Conservation (phyloP, 1,139 yeast species). For the Blastobotrys ciferrii region DNA sequence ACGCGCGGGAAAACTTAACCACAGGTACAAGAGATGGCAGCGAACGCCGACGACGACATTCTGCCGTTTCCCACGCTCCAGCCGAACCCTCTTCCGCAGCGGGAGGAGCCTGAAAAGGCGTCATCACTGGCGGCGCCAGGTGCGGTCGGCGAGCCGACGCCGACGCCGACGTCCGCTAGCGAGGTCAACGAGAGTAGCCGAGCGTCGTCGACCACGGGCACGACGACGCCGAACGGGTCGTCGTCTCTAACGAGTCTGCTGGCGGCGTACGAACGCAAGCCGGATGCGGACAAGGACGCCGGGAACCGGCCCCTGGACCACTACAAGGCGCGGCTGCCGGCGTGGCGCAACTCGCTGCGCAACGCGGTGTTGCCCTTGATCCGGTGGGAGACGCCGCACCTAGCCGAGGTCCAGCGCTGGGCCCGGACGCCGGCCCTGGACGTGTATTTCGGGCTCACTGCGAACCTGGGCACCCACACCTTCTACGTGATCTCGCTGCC, state of each 20-base stretch:
- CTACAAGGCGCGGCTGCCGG: conserved; percentile 59
- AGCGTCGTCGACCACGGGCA: conserved; percentile 2
- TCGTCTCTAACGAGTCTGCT: conserved; percentile 29
- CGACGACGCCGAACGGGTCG: conserved; percentile 5
- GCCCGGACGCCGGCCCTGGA: conserved; percentile 58
- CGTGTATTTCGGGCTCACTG: conserved; percentile 80
- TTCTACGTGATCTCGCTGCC: conserved; percentile 90
- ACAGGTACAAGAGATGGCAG: not conserved
- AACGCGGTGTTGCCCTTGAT: conserved; percentile 56
- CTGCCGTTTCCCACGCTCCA: conserved; percentile 17
- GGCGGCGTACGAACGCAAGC: conserved; percentile 31
- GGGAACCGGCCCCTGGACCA: conserved; percentile 70
- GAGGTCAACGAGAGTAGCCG: not conserved
- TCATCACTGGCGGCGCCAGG: not conserved
- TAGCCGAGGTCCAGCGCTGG: conserved; percentile 56
- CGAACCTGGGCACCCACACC: conserved; percentile 89
- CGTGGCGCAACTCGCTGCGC: conserved; percentile 59
- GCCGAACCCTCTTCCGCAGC: conserved; percentile 14
- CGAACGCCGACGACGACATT: conserved; percentile 15
- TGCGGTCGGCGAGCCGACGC: not conserved
- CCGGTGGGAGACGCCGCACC: conserved; percentile 61
- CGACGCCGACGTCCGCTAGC: not conserved
- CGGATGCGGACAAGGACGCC: conserved; percentile 49
- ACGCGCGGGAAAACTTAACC: not conserved
- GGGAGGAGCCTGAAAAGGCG: too few relatives aligned